These are phyloP conservation scores for Trypanosoma brucei DNA, from an alignment of 208 protist genomes.

Conservation along the genomic window DNA sequence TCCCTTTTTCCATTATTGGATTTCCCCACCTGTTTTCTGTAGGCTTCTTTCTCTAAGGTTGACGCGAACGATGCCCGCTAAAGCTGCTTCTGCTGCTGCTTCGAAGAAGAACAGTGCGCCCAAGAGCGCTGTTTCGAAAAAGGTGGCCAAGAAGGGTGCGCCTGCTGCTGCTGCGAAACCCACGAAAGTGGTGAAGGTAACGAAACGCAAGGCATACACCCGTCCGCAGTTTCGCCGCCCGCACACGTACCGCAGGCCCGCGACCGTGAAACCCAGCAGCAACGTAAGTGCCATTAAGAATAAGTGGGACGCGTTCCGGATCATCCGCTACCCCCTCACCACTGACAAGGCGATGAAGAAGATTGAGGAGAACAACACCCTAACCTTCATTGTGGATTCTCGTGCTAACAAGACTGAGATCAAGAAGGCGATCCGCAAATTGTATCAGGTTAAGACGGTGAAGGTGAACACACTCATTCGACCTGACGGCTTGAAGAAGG, in stretches of 20 bases:
- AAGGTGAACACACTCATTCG: conserved; percentile 99
- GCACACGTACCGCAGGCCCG: conserved; percentile 91
- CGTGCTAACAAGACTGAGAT: conserved; percentile 98
- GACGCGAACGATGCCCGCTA: conserved; percentile 43
- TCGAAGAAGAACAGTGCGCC: conserved; percentile 41
- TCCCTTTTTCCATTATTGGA: no score
- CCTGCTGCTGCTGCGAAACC: conserved; percentile 21
- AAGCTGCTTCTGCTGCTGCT: conserved; percentile 28
- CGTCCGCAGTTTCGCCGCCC: conserved; percentile 95
- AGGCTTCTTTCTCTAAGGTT: conserved; percentile 13
- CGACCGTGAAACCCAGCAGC: conserved; percentile 90
- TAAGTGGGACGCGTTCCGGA: conserved; percentile 83
- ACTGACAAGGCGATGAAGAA: conserved; percentile 99
- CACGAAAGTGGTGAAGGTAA: conserved; percentile 85
- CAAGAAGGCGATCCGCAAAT: conserved; percentile 96
- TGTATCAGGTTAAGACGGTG: conserved; percentile 96
- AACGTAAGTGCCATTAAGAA: conserved; percentile 75
- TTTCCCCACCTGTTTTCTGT: no score
- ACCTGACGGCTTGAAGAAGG: conserved; percentile 98
- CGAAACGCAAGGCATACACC: conserved; percentile 94
- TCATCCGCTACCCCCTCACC: conserved; percentile 97
- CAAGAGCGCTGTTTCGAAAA: conserved; percentile 1
- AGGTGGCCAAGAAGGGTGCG: conserved; percentile 22
- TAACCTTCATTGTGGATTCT: conserved; percentile 99
- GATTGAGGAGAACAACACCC: conserved; percentile 99